Conservation (phyloP, 352 stramenopile genomes). For the Globisporangium middletonii region DNA sequence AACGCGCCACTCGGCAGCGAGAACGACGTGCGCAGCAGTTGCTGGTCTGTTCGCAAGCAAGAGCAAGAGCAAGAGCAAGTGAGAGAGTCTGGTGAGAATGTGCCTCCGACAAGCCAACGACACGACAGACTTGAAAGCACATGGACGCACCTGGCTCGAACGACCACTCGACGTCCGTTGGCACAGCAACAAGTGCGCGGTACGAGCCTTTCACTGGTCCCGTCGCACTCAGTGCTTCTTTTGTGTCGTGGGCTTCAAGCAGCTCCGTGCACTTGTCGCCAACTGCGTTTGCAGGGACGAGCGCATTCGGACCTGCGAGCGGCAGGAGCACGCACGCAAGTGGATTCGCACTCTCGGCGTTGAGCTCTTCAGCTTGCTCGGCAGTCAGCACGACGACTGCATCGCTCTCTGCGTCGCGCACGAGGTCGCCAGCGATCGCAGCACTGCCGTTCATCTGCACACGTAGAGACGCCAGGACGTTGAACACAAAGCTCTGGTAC, state of each 20-base stretch:
- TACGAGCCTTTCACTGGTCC: conserved; percentile 59
- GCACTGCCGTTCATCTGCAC: conserved; percentile 28
- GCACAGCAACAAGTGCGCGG: conserved; percentile 35
- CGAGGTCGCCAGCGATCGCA: conserved; percentile 53
- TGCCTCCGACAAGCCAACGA: neutral
- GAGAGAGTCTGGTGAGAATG: neutral
- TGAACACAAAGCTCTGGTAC: conserved; percentile 79
- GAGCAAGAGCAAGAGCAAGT: neutral
- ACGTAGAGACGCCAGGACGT: conserved; percentile 47
- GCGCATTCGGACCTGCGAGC: conserved; percentile 47
- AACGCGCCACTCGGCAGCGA: conserved; percentile 59
- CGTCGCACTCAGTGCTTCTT: conserved; percentile 23
- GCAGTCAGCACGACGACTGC: conserved; percentile 27
- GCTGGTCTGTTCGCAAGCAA: conserved; percentile 1
- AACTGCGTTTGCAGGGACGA: conserved; percentile 36
- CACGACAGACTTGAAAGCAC: neutral
- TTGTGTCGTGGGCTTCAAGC: conserved; percentile 41
- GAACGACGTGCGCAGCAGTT: conserved; percentile 36
- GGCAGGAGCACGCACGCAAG: conserved; percentile 45
- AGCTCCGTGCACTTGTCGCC: conserved; percentile 39
- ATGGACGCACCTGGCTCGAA: conserved; percentile 20
- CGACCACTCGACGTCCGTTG: conserved; percentile 37
- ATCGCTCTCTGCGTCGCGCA: conserved; percentile 19
- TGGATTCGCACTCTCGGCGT: conserved; percentile 18
- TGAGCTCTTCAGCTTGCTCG: conserved; percentile 35